Evolutionary conservation across 2,329 filamentous ascomycete species (phyloP).

Genomic region (Colletotrichum chlorophyti): DNA sequence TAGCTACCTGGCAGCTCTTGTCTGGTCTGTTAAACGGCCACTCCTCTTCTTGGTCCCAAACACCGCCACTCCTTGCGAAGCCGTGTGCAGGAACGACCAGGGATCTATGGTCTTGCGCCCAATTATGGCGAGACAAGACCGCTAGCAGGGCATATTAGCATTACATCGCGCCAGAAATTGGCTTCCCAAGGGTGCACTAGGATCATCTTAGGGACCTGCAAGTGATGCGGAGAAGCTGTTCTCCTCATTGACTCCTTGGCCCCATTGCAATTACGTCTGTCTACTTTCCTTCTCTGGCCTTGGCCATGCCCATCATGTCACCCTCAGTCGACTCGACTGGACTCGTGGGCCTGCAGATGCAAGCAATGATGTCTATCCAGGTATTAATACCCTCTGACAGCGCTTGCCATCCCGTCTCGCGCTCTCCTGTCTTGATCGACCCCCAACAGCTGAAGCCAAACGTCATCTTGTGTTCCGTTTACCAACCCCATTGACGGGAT

Average conservation of each 20-base stretch:
- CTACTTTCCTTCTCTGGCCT: slow-evolving; percentile 10
- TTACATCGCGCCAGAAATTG: slow-evolving; percentile 27
- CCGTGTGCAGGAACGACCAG: slow-evolving; percentile 20
- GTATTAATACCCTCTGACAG: slow-evolving; percentile 29
- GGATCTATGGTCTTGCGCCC: slow-evolving; percentile 16
- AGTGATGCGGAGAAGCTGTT: slow-evolving; percentile 27
- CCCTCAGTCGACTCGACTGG: neutral
- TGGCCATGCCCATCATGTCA: slow-evolving; percentile 3
- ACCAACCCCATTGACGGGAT: neutral
- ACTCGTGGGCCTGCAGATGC: neutral
- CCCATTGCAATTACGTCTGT: slow-evolving; percentile 27
- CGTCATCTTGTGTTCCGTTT: slow-evolving; percentile 15
- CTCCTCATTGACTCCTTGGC: slow-evolving; percentile 17
- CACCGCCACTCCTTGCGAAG: slow-evolving; percentile 10
- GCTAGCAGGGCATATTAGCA: slow-evolving; percentile 20
- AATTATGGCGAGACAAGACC: slow-evolving; percentile 27
- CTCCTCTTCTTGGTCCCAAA: slow-evolving; percentile 5
- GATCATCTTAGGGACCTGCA: neutral
- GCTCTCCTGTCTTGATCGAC: neutral
- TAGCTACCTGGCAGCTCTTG: slow-evolving; percentile 1
- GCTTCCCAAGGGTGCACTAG: neutral
- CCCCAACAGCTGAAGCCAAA: slow-evolving; percentile 16
- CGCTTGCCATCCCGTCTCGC: slow-evolving; percentile 5
- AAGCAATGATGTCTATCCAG: too few relatives aligned
- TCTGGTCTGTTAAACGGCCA: slow-evolving; percentile 10